phyloP scores from a whole-genome alignment of 257 asterid species.

The Scutellaria minor region DNA sequence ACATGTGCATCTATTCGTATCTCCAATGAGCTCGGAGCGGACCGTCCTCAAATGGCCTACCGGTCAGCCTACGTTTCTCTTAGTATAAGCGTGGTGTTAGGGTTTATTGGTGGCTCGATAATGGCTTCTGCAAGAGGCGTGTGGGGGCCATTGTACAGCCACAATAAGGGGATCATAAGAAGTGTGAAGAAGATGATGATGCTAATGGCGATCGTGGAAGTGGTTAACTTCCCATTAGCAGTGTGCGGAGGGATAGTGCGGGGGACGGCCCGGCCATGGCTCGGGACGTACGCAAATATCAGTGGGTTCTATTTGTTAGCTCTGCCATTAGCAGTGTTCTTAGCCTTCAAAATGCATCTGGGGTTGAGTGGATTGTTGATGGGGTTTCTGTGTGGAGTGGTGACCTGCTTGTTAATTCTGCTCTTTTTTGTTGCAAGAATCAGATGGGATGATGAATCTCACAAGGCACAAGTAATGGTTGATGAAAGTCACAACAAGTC shows the following conservation, averaged over 20 bases:
- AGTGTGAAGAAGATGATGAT: constrained; percentile 59
- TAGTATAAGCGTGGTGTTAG: constrained; percentile 36
- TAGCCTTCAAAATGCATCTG: constrained; percentile 59
- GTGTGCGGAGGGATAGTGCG: constrained; percentile 90
- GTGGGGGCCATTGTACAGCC: constrained; percentile 77
- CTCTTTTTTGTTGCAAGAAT: constrained; percentile 61
- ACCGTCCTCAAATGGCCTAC: constrained; percentile 42
- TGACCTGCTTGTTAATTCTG: constrained; percentile 60
- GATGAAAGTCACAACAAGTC: constrained; percentile 13
- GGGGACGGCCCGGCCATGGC: constrained; percentile 84
- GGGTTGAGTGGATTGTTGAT: constrained; percentile 76
- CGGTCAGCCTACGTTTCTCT: constrained; percentile 52
- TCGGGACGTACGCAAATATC: constrained; percentile 74
- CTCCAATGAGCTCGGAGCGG: constrained; percentile 82
- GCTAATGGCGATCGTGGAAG: constrained; percentile 67
- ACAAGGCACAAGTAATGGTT: constrained; percentile 47
- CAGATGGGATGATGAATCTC: constrained; percentile 73
- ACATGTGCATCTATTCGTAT: constrained; percentile 80
- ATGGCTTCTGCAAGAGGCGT: constrained; percentile 59
- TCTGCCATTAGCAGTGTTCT: constrained; percentile 63
- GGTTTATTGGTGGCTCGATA: constrained; percentile 52
- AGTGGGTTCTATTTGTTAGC: constrained; percentile 76
- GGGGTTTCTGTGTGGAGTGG: constrained; percentile 71
- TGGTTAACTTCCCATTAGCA: constrained; percentile 74
- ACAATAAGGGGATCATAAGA: constrained; percentile 48